Evolutionary conservation across 1,284 basidiomycete genomes (phyloP).

Genomic region (Stereum hirsutum): DNA sequence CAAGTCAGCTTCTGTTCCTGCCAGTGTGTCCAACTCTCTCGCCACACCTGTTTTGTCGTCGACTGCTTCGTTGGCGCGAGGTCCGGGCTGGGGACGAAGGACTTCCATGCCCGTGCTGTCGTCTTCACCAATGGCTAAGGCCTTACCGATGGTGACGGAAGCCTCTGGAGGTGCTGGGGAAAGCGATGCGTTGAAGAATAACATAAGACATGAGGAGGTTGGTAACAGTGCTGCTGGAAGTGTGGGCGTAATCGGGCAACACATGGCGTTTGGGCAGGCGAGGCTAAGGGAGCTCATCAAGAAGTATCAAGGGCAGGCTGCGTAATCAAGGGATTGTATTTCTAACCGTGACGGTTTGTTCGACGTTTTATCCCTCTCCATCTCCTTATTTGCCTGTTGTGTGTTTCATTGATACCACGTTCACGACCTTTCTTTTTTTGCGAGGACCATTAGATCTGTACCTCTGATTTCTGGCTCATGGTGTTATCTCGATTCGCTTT

Average conservation of each 20-base stretch:
- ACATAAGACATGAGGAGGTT: background rate
- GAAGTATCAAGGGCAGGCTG: conserved; percentile 51
- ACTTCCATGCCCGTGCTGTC: too few relatives aligned
- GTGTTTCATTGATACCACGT: too few relatives aligned
- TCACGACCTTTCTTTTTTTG: too few relatives aligned
- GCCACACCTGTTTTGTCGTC: conserved; percentile 63
- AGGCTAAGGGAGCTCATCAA: conserved; percentile 68
- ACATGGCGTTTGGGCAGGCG: conserved; percentile 66
- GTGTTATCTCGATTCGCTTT: too few relatives aligned
- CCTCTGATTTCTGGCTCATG: too few relatives aligned
- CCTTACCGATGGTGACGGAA: background rate
- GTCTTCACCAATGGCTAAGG: too few relatives aligned
- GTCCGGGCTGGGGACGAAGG: conserved; percentile 9
- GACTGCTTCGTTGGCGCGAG: conserved; percentile 60
- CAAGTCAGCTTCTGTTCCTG: conserved; percentile 54
- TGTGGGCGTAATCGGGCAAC: conserved; percentile 21
- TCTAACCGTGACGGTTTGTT: conserved; percentile 6
- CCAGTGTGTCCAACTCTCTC: conserved; percentile 56
- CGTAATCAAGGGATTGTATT: background rate
- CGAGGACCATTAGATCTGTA: too few relatives aligned
- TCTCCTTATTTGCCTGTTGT: too few relatives aligned
- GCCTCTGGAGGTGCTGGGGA: background rate
- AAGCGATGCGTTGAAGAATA: background rate
- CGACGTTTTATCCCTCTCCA: too few relatives aligned
- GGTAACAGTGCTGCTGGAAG: conserved; percentile 8